phyloP scores from a whole-genome alignment of 2,329 filamentous ascomycete genomes.

The Verticillium klebahnii region DNA sequence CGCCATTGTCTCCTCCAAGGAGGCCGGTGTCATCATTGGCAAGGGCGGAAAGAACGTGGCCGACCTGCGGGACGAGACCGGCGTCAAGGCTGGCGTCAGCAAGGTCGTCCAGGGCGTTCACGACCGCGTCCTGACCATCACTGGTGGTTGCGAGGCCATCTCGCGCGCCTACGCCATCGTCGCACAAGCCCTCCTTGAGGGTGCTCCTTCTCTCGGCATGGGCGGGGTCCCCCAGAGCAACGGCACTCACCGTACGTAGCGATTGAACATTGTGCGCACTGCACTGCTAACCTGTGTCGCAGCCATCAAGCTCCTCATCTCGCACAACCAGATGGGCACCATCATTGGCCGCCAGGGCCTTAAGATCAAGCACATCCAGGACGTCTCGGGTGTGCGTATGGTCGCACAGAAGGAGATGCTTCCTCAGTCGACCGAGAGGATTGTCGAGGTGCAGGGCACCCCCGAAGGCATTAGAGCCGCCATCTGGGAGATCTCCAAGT shows the following conservation, averaged over 20 bases:
- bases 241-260: slow-evolving; percentile 84
- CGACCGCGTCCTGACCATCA: slow-evolving; percentile 94
- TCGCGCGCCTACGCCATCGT: slow-evolving; percentile 92
- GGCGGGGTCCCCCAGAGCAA: slow-evolving; percentile 81
- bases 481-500: slow-evolving; percentile 98
- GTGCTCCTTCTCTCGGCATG: slow-evolving; percentile 94
- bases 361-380: slow-evolving; percentile 99
- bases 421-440: slow-evolving; percentile 94
- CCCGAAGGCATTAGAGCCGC: slow-evolving; percentile 94
- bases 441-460: slow-evolving; percentile 93
- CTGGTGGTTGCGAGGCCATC: slow-evolving; percentile 81
- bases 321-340: slow-evolving; percentile 99
- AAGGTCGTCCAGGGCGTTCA: slow-evolving; percentile 98
- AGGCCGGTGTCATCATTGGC: slow-evolving; percentile 97
- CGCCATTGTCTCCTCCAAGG: slow-evolving; percentile 97
- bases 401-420: slow-evolving; percentile 99
- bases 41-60: slow-evolving; percentile 98
- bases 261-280: background rate
- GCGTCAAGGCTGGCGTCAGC: slow-evolving; percentile 95
- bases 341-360: slow-evolving; percentile 95
- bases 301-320: slow-evolving; percentile 98
- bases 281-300: slow-evolving; percentile 17
- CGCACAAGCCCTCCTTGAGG: slow-evolving; percentile 84
- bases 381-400: slow-evolving; percentile 95
- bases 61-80: slow-evolving; percentile 93